These are phyloP conservation scores for Salvia miltiorrhiza DNA, from an alignment of 257 asterid species.

Conservation along the genomic window DNA sequence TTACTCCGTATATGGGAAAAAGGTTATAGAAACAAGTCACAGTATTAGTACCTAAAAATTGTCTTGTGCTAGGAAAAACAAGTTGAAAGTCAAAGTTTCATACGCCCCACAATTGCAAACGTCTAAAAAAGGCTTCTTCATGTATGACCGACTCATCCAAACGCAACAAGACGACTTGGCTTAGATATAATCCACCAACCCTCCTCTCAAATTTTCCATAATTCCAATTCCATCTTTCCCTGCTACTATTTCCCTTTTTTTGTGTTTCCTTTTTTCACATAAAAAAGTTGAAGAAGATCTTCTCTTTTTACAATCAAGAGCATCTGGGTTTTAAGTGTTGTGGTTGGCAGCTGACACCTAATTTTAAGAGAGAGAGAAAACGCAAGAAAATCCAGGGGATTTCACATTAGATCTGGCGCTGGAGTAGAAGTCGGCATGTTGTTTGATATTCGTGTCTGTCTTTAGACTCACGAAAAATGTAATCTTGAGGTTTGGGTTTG, in stretches of 20 bases:
- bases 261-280: neutral
- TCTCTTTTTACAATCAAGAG: slow-evolving; percentile 10
- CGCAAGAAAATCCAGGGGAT: slow-evolving; percentile 21
- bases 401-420: slow-evolving; percentile 48
- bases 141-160: slow-evolving; percentile 1
- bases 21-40: neutral
- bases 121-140: slow-evolving; percentile 24
- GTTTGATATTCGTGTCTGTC: slow-evolving; percentile 17
- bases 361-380: slow-evolving; percentile 15
- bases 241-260: neutral
- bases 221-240: slow-evolving; percentile 6
- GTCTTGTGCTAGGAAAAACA: slow-evolving; percentile 14
- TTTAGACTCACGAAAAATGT: neutral
- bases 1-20: too few species aligned
- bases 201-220: neutral
- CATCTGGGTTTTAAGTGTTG: slow-evolving; percentile 4
- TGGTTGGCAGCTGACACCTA: slow-evolving; percentile 31
- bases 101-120: slow-evolving; percentile 13
- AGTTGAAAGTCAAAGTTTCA: slow-evolving; percentile 40
- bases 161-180: neutral
- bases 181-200: slow-evolving; percentile 8
- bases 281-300: too few species aligned
- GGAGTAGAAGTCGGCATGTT: neutral
- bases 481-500: slow-evolving; percentile 29
- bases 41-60: neutral